Evolutionary conservation across 768 basidiomycete genomes (phyloP), one percentile per base, ranked within the genome.

Genomic region (Suillus brevipes): DNA sequence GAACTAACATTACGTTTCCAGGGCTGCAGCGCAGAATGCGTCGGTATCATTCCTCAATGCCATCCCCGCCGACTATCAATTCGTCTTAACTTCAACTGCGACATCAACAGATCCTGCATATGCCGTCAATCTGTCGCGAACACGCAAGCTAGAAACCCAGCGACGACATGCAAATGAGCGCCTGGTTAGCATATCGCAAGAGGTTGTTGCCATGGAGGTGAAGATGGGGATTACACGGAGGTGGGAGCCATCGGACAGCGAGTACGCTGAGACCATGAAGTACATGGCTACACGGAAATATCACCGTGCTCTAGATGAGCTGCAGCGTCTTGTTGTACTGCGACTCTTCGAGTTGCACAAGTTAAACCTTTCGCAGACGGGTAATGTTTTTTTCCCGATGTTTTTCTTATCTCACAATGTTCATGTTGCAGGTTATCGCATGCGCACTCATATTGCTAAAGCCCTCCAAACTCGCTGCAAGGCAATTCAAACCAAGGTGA

Each of bases 261-360:
- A 78, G 58, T 81, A 78, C 56, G 59, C 55, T 36, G 60, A 65
- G 2, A 63, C 68, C 13, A 3, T 67, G 16, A 56, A 68, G 36
- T 47, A 47, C 20, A 47, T 47, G 45, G 20, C 45, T 1, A 47
- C n/a, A n/a, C 4, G 2, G 4, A 65, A 70, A 14, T 81, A 79
- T 62, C 71, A 68, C 18, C 62, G 47, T 13, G 77, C 78, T 1
- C 71, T 82, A 1, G 70, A 79, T 23, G 66, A 71, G n/a, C 67
- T 82, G 0, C 75, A 80, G 59, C 28, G 66, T 36, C 76, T 81
- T 31, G 75, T 77, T 12, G 67, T 79, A 0, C 75, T 75, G 65
- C 71, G 73, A 3, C 67, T 81, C 3, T 79, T 81, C 64, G 79
- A 81, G 66, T 70, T 81, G 8, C 76, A 78, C 45, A 77, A 77